Base-by-base conservation (phyloP, 306 rosid species). In the Hippophae gyantsensis region DNA sequence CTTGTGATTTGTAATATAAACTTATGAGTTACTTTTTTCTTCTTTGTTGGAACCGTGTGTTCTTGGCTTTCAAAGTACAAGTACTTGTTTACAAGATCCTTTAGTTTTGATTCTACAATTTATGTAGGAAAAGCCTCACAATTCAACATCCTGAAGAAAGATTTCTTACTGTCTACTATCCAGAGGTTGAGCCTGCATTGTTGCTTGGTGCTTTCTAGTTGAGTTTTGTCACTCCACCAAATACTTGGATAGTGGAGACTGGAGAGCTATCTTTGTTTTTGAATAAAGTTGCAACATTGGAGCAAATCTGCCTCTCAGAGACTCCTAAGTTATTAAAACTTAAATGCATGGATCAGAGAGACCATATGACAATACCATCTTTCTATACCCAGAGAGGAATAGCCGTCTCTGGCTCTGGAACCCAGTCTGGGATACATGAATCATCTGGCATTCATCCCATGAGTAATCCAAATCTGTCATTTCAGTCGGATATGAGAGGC, bases 271-370 rank as follows among this genome's bases (percentile, higher is more conserved):
- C 70, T 58, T 56, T 12, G 69, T 7, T 57, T 57, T 3, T 42
- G 7, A 49, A 7, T 48, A 52, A 32, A 43, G 56, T 48, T 65
- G 71, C 43, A 55, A 68, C 18, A 55, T 75, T 55, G 73, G 53
- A 65, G 54, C 69, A 57, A 9, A 13, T 42, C 62, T 72, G 68
- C 42, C 55, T 58, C 43, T 75, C 52, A 65, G 67, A 72, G 71
- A 65, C 66, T 69, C 58, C 10, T 40, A 43, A 54, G 72, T 43
- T 57, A 23, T 62, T 69, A 25, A 57, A 70, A 76, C 76, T 32
- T 83, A 80, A 84, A 81, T 86, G 86, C 92, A 90, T 90, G 98
- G 98, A 90, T 85, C 98, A 87, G 44, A 82, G 86, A 79, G 96
- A 90, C 79, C 89, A 76, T 57, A 83, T 85, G 87, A 76, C 84